A percentile compares a stretch with the other conserved stretches of the same genome.
Conservation (phyloP, 73 alveolate genomes). For the Stentor roeselii region DNA sequence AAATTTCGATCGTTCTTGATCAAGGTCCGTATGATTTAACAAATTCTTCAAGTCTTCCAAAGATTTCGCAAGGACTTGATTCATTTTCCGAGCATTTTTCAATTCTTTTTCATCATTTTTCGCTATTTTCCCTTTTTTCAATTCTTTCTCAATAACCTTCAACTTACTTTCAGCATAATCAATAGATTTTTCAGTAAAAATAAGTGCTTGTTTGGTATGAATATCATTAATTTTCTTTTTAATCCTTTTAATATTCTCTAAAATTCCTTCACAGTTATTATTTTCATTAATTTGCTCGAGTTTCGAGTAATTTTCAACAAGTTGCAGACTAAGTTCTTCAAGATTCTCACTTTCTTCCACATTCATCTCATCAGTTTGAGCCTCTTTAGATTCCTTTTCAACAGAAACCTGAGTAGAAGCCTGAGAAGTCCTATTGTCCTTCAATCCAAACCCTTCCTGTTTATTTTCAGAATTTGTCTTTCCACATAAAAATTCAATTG, state of each 20-base stretch:
- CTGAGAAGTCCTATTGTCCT: no score
- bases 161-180: not conserved
- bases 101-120: no score
- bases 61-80: not conserved
- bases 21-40: not conserved
- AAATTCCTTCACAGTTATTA: not conserved
- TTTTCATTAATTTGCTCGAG: not conserved
- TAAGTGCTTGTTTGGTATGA: conserved; percentile 1
- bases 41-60: not conserved
- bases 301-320: not conserved
- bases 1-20: not conserved
- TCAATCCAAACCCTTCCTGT: no score
- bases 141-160: not conserved
- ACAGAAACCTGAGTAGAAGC: no score
- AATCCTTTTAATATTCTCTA: not conserved
- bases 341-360: not conserved
- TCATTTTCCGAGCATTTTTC: not conserved
- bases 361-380: not conserved
- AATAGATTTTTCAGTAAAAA: not conserved
- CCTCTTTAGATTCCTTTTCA: no score
- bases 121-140: not conserved
- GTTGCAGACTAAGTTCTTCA: not conserved
- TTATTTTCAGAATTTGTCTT: not conserved
- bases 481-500: not conserved
- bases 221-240: not conserved